Base-by-base conservation (phyloP, 2,329 filamentous ascomycete species). In the Apiospora phragmitis region DNA sequence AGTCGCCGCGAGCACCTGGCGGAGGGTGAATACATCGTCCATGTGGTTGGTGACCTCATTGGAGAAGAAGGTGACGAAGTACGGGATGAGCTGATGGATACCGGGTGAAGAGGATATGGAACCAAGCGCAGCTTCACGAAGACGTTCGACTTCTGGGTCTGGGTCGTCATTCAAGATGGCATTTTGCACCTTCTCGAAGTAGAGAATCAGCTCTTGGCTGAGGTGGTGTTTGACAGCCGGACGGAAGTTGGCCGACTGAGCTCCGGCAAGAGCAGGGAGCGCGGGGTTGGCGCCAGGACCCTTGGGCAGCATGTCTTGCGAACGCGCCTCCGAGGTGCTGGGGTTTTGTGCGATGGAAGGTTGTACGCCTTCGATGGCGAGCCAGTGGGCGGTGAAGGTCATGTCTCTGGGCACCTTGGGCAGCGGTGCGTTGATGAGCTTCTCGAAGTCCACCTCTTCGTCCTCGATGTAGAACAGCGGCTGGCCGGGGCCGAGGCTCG, bases 381-480 rank as follows among this genome's bases (percentile, higher is more conserved):
- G 91, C 95, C 96, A 99, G 83, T 99, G 96, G 72, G 94, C 93
- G 51, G 95, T 98, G 79, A 98, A 95, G 72, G 91, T 94, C 77
- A 96, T 92, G 81, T 99, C 96, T 67, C 95, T 88, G 43, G 96
- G 96, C 41, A 99, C 95, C 81, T 97, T 98, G 35, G 96, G 96
- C 75, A 99, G 83, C 5, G 96, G 94, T 74, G 94, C 94, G 83
- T 99, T 99, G 80, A 99, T 98, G 75, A 99, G 86, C 85, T 98
- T 98, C 85, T 99, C 96, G 79, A 99, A 98, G 82, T 99, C 96
- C 69, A 98, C 92, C 85, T 99, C 96, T 79, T 99, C 96, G 80
- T 99, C 96, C 79, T 99, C 96, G 47, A 99, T 93, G 80, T 99
- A 99, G 82, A 95, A 99, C 29, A 99, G 85, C 69, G 95, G 94